Evolutionary conservation across 2,329 filamentous ascomycete genomes (phyloP), one percentile per base, ranked within the genome.

Genomic region (Capronia americana): DNA sequence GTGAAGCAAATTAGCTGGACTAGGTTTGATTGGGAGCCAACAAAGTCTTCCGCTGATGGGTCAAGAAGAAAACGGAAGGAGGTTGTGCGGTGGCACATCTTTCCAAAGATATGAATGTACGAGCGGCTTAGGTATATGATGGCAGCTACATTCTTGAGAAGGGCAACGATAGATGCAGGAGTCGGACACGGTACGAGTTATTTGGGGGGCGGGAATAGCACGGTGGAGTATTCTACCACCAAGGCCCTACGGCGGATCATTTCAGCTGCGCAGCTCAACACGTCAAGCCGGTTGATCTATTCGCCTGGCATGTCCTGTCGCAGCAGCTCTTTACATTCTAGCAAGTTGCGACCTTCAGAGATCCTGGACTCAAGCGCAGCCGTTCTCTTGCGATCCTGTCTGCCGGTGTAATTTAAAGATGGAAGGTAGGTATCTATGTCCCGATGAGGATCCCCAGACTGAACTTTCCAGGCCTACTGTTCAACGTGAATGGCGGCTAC

Each of bases 401-500:
- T 44, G 17, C 38, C 17, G 17, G 2, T n/a, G 5, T 14, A 11
- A 12, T 63, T 4, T 48, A 44, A 57, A 7, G 17, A 71, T 71
- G 70, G 70, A 71, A 64, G 70, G 70, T 68, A 57, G 12, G 70
- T 55, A 1, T 24, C 32, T n/a, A 8, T 8, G 30, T 8, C 30
- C 57, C 63, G 38, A 62, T 28, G 34, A 17, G 11, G 20, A 53
- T 53, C 50, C 28, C 30, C 7, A 30, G 6, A 53, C 63, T 70
- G 48, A 70, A 57, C n/a, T 20, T 24, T 51, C 8, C 61, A 85
- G 93, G 93, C 66, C 88, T 97, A 54, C 90, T 93, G 75, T 97
- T 95, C 83, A 97, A 97, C 82, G 91, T 94, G 70, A 93, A 96
- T 81, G 93, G 92, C 81, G 93, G 93, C 90, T 94, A 84, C 81